Evolutionary conservation across 257 asterid species (phyloP).

Genomic region (Osmanthus fragrans): DNA sequence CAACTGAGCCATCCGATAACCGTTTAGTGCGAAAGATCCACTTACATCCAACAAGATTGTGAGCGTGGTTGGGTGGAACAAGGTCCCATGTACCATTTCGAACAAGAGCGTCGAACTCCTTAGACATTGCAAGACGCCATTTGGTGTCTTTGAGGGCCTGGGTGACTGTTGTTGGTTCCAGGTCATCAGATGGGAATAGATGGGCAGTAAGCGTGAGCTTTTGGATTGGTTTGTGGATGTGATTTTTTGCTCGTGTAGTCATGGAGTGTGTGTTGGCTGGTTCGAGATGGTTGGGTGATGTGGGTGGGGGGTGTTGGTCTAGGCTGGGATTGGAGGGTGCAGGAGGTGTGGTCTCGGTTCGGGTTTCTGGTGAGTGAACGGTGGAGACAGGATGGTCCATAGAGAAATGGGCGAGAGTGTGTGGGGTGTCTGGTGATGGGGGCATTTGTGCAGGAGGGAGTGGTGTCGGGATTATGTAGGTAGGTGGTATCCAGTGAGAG

Average conservation of each 20-base stretch:
- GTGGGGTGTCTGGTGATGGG: too few species aligned
- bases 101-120: not conserved
- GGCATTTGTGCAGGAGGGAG: too few species aligned
- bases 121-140: not conserved
- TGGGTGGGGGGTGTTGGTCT: too few species aligned
- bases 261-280: too few species aligned
- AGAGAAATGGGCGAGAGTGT: too few species aligned
- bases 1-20: not conserved
- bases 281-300: too few species aligned
- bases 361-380: too few species aligned
- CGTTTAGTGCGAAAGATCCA: not conserved
- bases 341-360: too few species aligned
- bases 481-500: not conserved
- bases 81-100: not conserved
- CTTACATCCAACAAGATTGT: not conserved
- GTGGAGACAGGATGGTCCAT: too few species aligned
- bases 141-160: not conserved
- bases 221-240: not conserved
- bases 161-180: not conserved
- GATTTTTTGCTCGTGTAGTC: too few species aligned
- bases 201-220: not conserved
- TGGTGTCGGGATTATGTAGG: too few species aligned
- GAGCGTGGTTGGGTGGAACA: not conserved
- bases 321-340: too few species aligned
- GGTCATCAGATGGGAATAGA: not conserved